Evolutionary conservation across 2,329 filamentous ascomycete genomes (phyloP).

Genomic region (Aspergillus phoenicis): DNA sequence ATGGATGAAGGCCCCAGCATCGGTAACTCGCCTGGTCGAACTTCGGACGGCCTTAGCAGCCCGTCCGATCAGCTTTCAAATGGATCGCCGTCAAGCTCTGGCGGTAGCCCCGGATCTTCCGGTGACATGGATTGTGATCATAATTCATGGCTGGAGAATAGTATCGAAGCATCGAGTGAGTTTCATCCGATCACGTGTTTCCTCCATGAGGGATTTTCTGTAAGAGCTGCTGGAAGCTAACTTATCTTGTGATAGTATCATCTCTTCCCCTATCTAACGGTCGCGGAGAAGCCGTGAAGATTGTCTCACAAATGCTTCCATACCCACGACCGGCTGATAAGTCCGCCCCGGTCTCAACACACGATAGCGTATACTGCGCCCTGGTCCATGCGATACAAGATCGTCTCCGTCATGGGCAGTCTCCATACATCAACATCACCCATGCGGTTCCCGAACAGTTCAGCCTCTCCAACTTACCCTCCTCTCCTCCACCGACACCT

Average conservation of each 20-base stretch:
- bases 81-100: constrained; percentile 33
- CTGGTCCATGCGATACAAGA: constrained; percentile 60
- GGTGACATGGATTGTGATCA: constrained; percentile 39
- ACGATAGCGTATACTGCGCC: constrained; percentile 52
- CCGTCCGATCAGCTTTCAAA: constrained; percentile 35
- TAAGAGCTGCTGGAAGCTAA: constrained; percentile 1
- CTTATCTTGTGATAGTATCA: constrained; percentile 32
- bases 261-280: constrained; percentile 41
- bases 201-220: too few relatives aligned
- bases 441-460: constrained; percentile 65
- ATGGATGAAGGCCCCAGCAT: constrained; percentile 35
- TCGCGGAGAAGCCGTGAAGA: constrained; percentile 52
- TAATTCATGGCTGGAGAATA: constrained; percentile 41
- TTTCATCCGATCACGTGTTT: constrained; percentile 1
- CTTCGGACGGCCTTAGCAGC: constrained; percentile 34
- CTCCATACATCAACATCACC: constrained; percentile 65
- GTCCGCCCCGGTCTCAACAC: constrained; percentile 30
- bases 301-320: constrained; percentile 64
- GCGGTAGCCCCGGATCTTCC: constrained; percentile 34
- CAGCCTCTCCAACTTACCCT: constrained; percentile 63
- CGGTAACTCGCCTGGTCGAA: constrained; percentile 29
- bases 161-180: constrained; percentile 42
- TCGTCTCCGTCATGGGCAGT: constrained; percentile 52
- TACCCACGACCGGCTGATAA: constrained; percentile 50
- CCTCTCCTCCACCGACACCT: constrained; percentile 64